Evolutionary conservation across 257 asterid species (phyloP).

Genomic region (Solanum chilense): DNA sequence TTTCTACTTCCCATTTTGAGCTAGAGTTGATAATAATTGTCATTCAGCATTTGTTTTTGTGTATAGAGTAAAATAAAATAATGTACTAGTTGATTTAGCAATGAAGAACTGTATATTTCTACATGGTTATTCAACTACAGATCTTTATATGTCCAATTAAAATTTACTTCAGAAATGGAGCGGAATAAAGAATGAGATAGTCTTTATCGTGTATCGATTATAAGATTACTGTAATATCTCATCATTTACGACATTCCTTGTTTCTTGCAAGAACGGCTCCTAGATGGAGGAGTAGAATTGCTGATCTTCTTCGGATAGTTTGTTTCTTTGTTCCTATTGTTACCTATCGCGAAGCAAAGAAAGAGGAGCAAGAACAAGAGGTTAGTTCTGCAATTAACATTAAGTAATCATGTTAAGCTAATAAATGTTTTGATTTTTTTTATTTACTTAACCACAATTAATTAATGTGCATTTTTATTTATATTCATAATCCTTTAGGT

Average conservation of each 20-base stretch:
- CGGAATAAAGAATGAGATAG: not conserved
- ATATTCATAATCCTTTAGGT: not conserved
- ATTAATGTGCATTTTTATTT: not conserved
- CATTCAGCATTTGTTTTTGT: not conserved
- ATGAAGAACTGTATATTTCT: not conserved
- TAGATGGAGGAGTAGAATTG: not conserved
- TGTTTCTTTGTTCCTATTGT: not conserved
- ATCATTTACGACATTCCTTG: not conserved
- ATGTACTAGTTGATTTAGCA: not conserved
- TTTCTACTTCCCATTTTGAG: not conserved
- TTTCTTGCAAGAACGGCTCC: not conserved
- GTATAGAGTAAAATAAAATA: not conserved
- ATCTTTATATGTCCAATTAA: not conserved
- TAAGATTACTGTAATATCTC: not conserved
- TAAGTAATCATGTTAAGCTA: not conserved
- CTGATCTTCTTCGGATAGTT: not conserved
- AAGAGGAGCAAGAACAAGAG: not conserved
- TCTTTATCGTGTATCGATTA: not conserved
- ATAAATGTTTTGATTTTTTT: not conserved
- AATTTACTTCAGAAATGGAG: not conserved
- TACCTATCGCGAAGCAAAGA: not conserved
- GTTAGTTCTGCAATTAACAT: not conserved
- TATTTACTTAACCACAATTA: not conserved
- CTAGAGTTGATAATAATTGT: not conserved
- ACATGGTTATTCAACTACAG: not conserved